phyloP scores from a whole-genome alignment of 2,329 filamentous ascomycete species.

The Raffaelea arxii region DNA sequence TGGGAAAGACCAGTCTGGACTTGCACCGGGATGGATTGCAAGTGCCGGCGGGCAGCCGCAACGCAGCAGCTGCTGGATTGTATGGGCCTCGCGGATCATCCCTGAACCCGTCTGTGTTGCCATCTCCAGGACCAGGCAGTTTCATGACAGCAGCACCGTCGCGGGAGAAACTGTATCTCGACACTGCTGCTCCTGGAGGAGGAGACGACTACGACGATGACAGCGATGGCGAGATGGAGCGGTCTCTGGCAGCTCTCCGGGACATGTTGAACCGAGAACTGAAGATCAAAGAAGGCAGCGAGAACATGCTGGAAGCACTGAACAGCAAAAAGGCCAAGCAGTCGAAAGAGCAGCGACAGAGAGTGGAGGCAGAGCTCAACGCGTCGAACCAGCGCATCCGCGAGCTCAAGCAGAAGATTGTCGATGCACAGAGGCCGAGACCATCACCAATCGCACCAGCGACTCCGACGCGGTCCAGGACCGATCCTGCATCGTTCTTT shows the following conservation, averaged over 20 bases:
- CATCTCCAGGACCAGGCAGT: slow-evolving; percentile 66
- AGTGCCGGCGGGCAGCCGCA: slow-evolving; percentile 30
- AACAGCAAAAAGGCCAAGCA: slow-evolving; percentile 95
- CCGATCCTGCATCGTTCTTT: neutral
- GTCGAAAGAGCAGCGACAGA: slow-evolving; percentile 70
- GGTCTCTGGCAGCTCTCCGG: slow-evolving; percentile 63
- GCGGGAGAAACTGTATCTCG: too few species aligned
- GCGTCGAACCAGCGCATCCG: slow-evolving; percentile 69
- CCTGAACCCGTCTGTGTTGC: slow-evolving; percentile 63
- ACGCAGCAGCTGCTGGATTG: slow-evolving; percentile 45
- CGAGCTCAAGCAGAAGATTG: slow-evolving; percentile 49
- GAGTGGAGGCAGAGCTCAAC: slow-evolving; percentile 80
- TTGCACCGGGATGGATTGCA: slow-evolving; percentile 39
- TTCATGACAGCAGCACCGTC: too few species aligned
- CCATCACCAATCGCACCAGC: slow-evolving; percentile 9
- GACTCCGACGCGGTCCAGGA: neutral
- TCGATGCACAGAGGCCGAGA: slow-evolving; percentile 46
- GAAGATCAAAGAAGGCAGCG: slow-evolving; percentile 95
- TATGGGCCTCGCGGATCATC: slow-evolving; percentile 60
- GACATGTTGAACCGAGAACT: slow-evolving; percentile 89
- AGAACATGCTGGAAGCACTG: slow-evolving; percentile 93
- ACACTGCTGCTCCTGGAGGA: slow-evolving; percentile 44
- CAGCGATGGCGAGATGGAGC: slow-evolving; percentile 39
- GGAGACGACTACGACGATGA: slow-evolving; percentile 30
- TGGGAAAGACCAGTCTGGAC: slow-evolving; percentile 35